Percentiles rank a stretch among this genome's conserved stretches.
These are phyloP conservation scores for Maudiozyma saulgeensis DNA, from an alignment of 805 yeast genomes.

Conservation along the genomic window DNA sequence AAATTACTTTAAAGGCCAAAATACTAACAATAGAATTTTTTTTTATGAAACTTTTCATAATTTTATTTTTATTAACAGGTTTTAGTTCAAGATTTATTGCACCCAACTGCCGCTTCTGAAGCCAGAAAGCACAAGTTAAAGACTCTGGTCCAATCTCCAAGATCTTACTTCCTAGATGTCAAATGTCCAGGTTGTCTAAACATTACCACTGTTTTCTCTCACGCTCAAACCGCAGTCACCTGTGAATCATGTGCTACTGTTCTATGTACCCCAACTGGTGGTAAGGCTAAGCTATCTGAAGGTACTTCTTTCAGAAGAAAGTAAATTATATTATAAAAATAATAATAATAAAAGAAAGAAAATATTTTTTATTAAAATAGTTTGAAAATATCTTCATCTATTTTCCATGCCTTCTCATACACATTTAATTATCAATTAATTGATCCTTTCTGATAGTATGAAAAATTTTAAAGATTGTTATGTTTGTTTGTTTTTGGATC, in stretches of 20 bases:
- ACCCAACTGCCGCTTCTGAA: constrained; percentile 97
- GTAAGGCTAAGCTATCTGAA: constrained; percentile 98
- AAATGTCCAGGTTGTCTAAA: constrained; percentile 99
- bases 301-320: constrained; percentile 99
- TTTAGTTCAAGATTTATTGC: constrained; percentile 97
- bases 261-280: constrained; percentile 98
- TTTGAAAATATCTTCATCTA: not conserved
- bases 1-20: not conserved
- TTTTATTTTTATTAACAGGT: constrained; percentile 39
- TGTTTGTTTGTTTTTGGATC: no score
- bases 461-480: no score
- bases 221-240: constrained; percentile 99
- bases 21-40: not conserved
- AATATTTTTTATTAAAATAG: not conserved
- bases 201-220: constrained; percentile 99
- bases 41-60: not conserved
- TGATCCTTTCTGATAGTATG: no score
- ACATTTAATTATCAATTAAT: no score
- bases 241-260: constrained; percentile 98
- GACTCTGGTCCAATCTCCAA: constrained; percentile 94
- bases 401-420: no score
- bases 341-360: not conserved
- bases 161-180: constrained; percentile 99
- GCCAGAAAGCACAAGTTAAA: constrained; percentile 94
- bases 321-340: constrained; percentile 37